Evolutionary conservation across 2,329 filamentous ascomycete genomes (phyloP).

Genomic region (Scedosporium apiospermum): DNA sequence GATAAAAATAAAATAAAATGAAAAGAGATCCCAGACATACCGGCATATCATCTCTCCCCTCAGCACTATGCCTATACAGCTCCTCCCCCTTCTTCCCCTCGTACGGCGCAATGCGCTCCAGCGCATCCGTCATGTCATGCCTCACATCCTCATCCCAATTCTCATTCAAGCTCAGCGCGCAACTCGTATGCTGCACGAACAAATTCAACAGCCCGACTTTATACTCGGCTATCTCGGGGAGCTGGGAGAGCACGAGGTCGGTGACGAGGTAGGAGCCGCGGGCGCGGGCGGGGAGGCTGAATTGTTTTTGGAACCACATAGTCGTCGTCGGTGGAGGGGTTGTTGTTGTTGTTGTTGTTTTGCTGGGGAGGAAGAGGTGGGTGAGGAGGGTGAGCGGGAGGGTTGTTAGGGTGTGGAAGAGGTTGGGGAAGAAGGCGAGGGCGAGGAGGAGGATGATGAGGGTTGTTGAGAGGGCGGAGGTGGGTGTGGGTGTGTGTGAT

Average conservation of each 20-base stretch:
- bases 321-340: slow-evolving; percentile 13
- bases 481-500: slow-evolving; percentile 13
- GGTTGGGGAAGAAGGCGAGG: slow-evolving; percentile 39
- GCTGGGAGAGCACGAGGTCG: slow-evolving; percentile 55
- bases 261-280: slow-evolving; percentile 89
- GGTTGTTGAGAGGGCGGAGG: slow-evolving; percentile 29
- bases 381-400: slow-evolving; percentile 34
- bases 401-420: slow-evolving; percentile 43
- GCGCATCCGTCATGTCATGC: slow-evolving; percentile 83
- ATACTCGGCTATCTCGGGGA: slow-evolving; percentile 76
- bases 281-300: slow-evolving; percentile 65
- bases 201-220: slow-evolving; percentile 80
- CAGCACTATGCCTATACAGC: slow-evolving; percentile 78
- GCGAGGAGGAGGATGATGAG: slow-evolving; percentile 38
- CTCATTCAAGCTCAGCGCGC: slow-evolving; percentile 85
- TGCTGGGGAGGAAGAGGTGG: slow-evolving; percentile 14
- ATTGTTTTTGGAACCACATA: slow-evolving; percentile 78
- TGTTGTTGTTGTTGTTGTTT: neutral
- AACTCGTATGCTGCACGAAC: slow-evolving; percentile 93
- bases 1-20: slow-evolving; percentile 4
- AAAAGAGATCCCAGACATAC: slow-evolving; percentile 28
- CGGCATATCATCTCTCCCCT: slow-evolving; percentile 92
- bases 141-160: slow-evolving; percentile 83
- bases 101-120: slow-evolving; percentile 82
- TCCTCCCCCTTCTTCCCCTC: slow-evolving; percentile 59